A percentile compares a stretch with the other conserved stretches of the same genome.
These are phyloP conservation scores for Plasmodium berghei DNA, from an alignment of 169 alveolate species.

Conservation along the genomic window DNA sequence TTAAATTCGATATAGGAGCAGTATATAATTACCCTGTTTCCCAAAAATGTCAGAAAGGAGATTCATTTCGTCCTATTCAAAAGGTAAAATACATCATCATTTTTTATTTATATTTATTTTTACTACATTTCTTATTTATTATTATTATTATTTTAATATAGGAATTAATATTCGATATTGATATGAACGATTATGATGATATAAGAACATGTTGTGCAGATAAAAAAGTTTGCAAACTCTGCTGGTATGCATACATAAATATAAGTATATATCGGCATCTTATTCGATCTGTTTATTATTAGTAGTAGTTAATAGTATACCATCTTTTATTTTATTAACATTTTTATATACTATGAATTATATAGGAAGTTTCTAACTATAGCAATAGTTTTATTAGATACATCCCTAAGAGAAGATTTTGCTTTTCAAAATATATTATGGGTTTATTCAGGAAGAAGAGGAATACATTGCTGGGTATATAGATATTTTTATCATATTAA, in stretches of 20 bases:
- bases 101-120: background rate
- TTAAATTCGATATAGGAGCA: slow-evolving; percentile 96
- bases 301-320: background rate
- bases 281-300: background rate
- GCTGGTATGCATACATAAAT: slow-evolving; percentile 89
- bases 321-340: background rate
- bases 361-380: slow-evolving; percentile 86
- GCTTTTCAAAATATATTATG: slow-evolving; percentile 94
- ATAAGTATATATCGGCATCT: background rate
- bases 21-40: slow-evolving; percentile 91
- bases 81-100: slow-evolving; percentile 24
- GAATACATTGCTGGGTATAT: slow-evolving; percentile 99
- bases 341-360: background rate
- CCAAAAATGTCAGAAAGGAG: slow-evolving; percentile 84
- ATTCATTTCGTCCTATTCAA: slow-evolving; percentile 81
- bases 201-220: slow-evolving; percentile 98
- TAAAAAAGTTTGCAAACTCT: slow-evolving; percentile 94
- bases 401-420: slow-evolving; percentile 93
- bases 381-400: slow-evolving; percentile 85
- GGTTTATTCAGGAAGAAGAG: slow-evolving; percentile 99
- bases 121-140: background rate
- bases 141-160: slow-evolving; percentile 77
- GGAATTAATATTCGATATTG: slow-evolving; percentile 98
- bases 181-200: slow-evolving; percentile 99
- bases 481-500: slow-evolving; percentile 70